Evolutionary conservation across 495 filamentous ascomycete genomes (phyloP), one percentile per base, ranked within the genome.

Genomic region (Staphylotrichum longicolle): DNA sequence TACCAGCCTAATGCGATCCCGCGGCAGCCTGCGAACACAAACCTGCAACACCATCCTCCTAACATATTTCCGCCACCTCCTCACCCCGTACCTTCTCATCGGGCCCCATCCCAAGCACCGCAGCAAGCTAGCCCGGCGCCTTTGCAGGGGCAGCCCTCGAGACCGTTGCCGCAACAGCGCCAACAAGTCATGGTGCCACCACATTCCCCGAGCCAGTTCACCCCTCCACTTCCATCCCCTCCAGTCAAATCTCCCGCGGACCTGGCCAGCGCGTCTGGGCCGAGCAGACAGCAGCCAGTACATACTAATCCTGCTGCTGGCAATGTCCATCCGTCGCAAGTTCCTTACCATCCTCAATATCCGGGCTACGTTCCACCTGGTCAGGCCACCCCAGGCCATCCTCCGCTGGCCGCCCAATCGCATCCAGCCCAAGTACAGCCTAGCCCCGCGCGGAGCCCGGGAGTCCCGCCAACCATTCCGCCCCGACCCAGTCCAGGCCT

Each of bases 1-100:
- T 83, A 82, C 55, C 79, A 80, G 54, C 75, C 70, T 49, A 60
- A 63, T 46, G 54, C 60, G 5, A 52, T 57, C 35, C 67, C 63
- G 48, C 75, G 60, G 53, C 71, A 53, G n/a, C 58, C n/a, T 45
- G 35, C 40, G 50, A 65, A 10, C 50, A 58, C 47, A 39, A 56
- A 40, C 47, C 70, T 57, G 54, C 72, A 71, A 51, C 20, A 27
- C 20, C 72, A 66, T 20, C 52, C 48, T 59, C 70, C 51, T 20
- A 53, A 34, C 11, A 32, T 54, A 5, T 48, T 54, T 7, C 34
- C 46, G 12, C 35, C 46, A 0, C 52, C 45, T 5, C 53, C 57
- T 5, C 58, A 60, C 44, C 49, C 61, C 34, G 48, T 61, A 12
- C 39, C 69, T 53, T 41, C 63, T 2, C 68, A 63, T 27, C 67